These are phyloP conservation scores for Yamadazyma membranifaciens DNA, from an alignment of 1,139 yeast species.

Conservation along the genomic window DNA sequence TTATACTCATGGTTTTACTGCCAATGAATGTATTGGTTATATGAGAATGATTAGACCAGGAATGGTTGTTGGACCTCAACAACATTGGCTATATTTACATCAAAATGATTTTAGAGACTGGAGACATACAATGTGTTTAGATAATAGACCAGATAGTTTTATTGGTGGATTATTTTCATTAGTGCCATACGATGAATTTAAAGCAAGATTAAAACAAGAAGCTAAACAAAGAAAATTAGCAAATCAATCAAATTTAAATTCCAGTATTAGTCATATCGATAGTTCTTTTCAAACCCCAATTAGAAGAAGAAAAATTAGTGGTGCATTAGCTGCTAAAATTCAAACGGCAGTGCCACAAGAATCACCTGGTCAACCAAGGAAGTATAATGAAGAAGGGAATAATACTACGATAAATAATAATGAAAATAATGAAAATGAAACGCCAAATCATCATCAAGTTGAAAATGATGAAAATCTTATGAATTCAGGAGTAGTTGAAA, in stretches of 20 bases:
- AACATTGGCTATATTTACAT: slow-evolving; percentile 95
- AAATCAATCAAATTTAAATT: slow-evolving; percentile 28
- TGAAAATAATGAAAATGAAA: slow-evolving; percentile 2
- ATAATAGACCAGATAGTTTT: slow-evolving; percentile 63
- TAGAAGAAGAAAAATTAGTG: slow-evolving; percentile 68
- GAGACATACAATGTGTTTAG: slow-evolving; percentile 90
- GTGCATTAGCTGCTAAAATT: slow-evolving; percentile 64
- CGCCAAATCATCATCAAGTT: neutral
- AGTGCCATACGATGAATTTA: slow-evolving; percentile 56
- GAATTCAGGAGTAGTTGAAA: slow-evolving; percentile 22
- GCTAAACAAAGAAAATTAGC: slow-evolving; percentile 42
- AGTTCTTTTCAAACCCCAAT: slow-evolving; percentile 66
- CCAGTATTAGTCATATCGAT: slow-evolving; percentile 35
- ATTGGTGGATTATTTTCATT: slow-evolving; percentile 79
- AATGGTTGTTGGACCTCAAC: slow-evolving; percentile 99
- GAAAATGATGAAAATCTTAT: slow-evolving; percentile 1
- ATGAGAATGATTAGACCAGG: slow-evolving; percentile 97
- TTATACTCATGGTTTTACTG: slow-evolving; percentile 95
- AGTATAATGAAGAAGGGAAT: slow-evolving; percentile 38
- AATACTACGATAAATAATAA: neutral
- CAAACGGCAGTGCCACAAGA: slow-evolving; percentile 83
- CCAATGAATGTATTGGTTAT: slow-evolving; percentile 93
- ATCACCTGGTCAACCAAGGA: slow-evolving; percentile 97
- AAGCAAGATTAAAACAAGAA: slow-evolving; percentile 47
- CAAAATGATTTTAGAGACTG: slow-evolving; percentile 96